Percentiles rank a stretch among this genome's conserved stretches.
phyloP scores from a whole-genome alignment of 495 filamentous ascomycete genomes.

The Aspergillus mulundensis region DNA sequence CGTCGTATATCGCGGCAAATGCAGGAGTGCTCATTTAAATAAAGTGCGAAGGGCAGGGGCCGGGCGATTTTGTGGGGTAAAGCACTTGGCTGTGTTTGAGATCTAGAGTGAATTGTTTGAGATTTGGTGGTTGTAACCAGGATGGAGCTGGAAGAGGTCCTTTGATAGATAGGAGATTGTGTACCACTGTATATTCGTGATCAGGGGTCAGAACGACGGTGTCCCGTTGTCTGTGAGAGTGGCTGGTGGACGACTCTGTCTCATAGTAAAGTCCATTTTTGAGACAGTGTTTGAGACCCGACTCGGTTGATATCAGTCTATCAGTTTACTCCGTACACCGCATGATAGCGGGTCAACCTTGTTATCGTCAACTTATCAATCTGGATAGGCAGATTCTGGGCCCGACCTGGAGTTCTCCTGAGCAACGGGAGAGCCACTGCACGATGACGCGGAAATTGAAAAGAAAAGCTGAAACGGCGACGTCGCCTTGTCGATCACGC shows the following conservation, averaged over 20 bases:
- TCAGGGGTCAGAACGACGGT: neutral
- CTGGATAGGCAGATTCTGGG: neutral
- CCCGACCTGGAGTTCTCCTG: neutral
- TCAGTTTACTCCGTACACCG: neutral
- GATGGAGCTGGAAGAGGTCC: neutral
- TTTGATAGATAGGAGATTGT: neutral
- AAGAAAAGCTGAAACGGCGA: constrained; percentile 12
- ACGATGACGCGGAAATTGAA: constrained; percentile 16
- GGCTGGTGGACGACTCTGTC: no score
- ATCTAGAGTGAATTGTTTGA: neutral
- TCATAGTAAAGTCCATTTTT: no score
- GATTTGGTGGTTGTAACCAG: neutral
- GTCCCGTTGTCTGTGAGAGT: no score
- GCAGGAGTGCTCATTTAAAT: neutral
- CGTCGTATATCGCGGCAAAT: neutral
- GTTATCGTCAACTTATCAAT: neutral
- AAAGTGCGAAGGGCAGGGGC: neutral
- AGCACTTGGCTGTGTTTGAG: neutral
- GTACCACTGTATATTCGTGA: neutral
- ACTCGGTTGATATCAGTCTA: no score
- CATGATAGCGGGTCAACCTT: neutral
- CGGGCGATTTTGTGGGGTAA: neutral
- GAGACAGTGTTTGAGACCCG: no score
- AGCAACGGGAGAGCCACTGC: neutral
- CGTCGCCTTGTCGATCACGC: constrained; percentile 36